Percentiles rank a stretch among this genome's conserved stretches.
These are phyloP conservation scores for Chlamydomonas sphaeroides DNA, from an alignment of 139 green algal species.

Conservation along the genomic window DNA sequence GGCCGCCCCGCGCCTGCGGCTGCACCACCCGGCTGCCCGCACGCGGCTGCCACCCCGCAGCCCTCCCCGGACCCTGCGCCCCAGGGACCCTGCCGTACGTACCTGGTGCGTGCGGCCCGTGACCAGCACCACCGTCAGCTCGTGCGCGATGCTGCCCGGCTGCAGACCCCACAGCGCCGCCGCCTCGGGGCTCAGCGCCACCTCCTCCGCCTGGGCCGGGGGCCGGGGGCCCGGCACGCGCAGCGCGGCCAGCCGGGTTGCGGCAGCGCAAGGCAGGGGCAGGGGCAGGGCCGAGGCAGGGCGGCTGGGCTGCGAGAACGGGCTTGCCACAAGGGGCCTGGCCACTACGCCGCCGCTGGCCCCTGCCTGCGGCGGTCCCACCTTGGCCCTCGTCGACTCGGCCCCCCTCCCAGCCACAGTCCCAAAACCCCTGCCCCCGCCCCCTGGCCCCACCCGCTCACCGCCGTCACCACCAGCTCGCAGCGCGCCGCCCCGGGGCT, in stretches of 20 bases:
- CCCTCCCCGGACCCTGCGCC: too few relatives aligned
- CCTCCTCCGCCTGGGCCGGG: background rate
- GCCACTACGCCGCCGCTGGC: too few relatives aligned
- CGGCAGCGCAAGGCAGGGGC: slow-evolving; percentile 48
- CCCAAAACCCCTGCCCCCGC: background rate
- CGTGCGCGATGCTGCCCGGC: slow-evolving; percentile 58
- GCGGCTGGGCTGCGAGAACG: background rate
- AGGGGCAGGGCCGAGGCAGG: background rate
- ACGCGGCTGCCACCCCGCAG: too few relatives aligned
- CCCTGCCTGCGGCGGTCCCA: too few relatives aligned
- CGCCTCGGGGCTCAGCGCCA: background rate
- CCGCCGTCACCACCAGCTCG: slow-evolving; percentile 67
- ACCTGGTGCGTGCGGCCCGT: slow-evolving; percentile 90
- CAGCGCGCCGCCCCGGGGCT: slow-evolving; percentile 24
- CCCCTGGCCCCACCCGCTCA: slow-evolving; percentile 3
- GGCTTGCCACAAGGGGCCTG: too few relatives aligned
- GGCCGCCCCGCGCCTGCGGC: too few relatives aligned
- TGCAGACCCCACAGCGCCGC: background rate
- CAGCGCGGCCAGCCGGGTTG: background rate
- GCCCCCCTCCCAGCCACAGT: background rate
- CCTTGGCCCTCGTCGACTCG: too few relatives aligned
- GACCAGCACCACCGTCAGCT: slow-evolving; percentile 72
- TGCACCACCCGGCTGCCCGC: too few relatives aligned
- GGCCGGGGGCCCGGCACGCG: too few relatives aligned
- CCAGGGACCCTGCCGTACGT: too few relatives aligned